Percentiles rank a stretch among this genome's conserved stretches.
Evolutionary conservation across 2,329 filamentous ascomycete species (phyloP).

Genomic region (Aureobasidium namibiae): DNA sequence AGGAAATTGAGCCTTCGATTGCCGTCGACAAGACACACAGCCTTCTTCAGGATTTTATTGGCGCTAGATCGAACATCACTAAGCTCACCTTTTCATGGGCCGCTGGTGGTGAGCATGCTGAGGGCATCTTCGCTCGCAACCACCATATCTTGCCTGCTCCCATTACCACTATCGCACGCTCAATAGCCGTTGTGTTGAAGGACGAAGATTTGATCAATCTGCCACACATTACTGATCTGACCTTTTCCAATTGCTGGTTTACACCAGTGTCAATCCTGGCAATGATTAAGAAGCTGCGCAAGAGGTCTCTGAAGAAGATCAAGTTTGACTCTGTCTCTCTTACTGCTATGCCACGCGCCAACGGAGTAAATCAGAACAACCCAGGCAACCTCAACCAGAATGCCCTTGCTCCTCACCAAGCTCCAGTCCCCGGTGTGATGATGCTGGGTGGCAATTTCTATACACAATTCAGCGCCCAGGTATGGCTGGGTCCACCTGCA

Average conservation of each 20-base stretch:
- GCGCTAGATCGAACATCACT: constrained; percentile 46
- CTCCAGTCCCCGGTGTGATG: not conserved
- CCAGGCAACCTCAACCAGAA: not conserved
- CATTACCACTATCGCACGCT: constrained; percentile 26
- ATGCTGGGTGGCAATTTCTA: not conserved
- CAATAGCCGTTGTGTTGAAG: constrained; percentile 17
- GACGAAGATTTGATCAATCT: constrained; percentile 39
- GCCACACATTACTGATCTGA: constrained; percentile 50
- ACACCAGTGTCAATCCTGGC: constrained; percentile 49
- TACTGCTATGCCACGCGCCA: constrained; percentile 35
- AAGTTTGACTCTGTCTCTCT: constrained; percentile 58
- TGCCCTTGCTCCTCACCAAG: not conserved
- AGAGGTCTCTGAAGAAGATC: constrained; percentile 43
- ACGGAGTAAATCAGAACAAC: not conserved
- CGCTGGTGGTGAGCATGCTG: constrained; percentile 58
- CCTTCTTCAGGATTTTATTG: constrained; percentile 37
- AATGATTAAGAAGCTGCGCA: constrained; percentile 43
- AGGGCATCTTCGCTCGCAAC: constrained; percentile 54
- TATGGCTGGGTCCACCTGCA: constrained; percentile 1
- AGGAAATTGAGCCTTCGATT: constrained; percentile 41
- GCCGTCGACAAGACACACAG: constrained; percentile 45
- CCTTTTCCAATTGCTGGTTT: constrained; percentile 62
- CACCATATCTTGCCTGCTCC: constrained; percentile 56
- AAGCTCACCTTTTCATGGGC: constrained; percentile 58
- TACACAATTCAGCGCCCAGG: not conserved